phyloP scores from a whole-genome alignment of 225 moss, liverwort and hornwort genomes.

The Pseudoscleropodium purum region DNA sequence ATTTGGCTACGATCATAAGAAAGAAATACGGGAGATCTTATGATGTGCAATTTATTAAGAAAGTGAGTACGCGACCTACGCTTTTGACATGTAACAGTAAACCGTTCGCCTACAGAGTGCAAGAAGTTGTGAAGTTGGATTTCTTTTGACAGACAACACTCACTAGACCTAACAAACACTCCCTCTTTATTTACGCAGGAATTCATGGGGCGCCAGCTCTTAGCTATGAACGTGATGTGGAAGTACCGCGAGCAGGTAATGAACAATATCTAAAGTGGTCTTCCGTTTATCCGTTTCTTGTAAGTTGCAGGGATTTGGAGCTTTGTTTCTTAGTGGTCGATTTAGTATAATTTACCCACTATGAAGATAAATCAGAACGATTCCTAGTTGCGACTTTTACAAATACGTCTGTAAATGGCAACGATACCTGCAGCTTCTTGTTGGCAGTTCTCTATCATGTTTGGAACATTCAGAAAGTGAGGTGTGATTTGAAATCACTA shows the following conservation, averaged over 20 bases:
- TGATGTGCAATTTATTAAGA: conserved; percentile 94
- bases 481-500: not conserved
- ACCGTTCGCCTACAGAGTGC: not conserved
- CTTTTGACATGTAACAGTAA: not conserved
- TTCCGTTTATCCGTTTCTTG: not conserved
- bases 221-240: conserved; percentile 99
- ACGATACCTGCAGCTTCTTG: not conserved
- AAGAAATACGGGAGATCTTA: conserved; percentile 98
- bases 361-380: not conserved
- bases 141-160: not conserved
- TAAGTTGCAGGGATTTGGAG: not conserved
- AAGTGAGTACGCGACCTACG: conserved; percentile 32
- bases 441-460: not conserved
- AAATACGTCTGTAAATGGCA: not conserved
- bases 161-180: not conserved
- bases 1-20: conserved; percentile 82
- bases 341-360: not conserved
- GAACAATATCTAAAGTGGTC: not conserved
- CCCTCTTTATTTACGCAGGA: conserved; percentile 38
- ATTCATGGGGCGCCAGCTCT: conserved; percentile 85
- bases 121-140: not conserved
- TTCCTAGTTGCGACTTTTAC: not conserved
- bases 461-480: not conserved
- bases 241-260: conserved; percentile 98
- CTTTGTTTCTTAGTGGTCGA: not conserved